These are phyloP conservation scores for Candolleomyces eurysporus DNA, from an alignment of 768 basidiomycete species.

Conservation along the genomic window DNA sequence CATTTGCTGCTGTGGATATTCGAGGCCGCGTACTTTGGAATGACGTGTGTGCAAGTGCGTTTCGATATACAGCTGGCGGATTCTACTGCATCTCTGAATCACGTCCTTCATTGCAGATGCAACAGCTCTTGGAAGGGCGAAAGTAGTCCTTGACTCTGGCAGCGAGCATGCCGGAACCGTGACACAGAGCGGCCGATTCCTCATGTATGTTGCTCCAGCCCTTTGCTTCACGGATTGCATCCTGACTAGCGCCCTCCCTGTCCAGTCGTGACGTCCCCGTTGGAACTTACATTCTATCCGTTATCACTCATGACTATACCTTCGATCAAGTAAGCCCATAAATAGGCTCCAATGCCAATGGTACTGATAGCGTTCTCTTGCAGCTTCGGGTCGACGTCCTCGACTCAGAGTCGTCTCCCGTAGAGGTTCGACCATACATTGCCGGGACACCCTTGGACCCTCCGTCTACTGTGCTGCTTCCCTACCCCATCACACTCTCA, in stretches of 20 bases:
- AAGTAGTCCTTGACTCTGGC: constrained; percentile 55
- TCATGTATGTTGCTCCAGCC: constrained; percentile 48
- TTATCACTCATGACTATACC: constrained; percentile 59
- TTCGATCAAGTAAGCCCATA: constrained; percentile 64
- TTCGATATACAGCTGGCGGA: constrained; percentile 5
- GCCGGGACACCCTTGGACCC: constrained; percentile 69
- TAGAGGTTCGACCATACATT: constrained; percentile 60
- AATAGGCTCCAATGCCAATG: not conserved
- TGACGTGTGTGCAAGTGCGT: constrained; percentile 60
- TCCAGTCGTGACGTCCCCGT: constrained; percentile 63
- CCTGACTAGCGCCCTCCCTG: constrained; percentile 1
- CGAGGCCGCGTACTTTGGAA: constrained; percentile 69
- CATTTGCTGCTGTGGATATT: constrained; percentile 54
- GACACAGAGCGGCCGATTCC: constrained; percentile 57
- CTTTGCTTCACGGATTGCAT: not conserved
- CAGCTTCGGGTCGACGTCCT: constrained; percentile 71
- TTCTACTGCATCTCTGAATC: constrained; percentile 1
- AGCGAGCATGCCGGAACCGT: constrained; percentile 54
- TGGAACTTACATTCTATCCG: constrained; percentile 69
- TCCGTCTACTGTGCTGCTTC: constrained; percentile 48
- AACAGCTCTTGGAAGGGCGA: constrained; percentile 50
- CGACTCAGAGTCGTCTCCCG: constrained; percentile 29
- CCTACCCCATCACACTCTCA: constrained; percentile 58
- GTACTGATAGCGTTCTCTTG: constrained; percentile 8
- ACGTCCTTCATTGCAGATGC: constrained; percentile 20